These are phyloP conservation scores for Exutisphaerella laricina DNA, from an alignment of 2,329 filamentous ascomycete genomes.

Conservation along the genomic window DNA sequence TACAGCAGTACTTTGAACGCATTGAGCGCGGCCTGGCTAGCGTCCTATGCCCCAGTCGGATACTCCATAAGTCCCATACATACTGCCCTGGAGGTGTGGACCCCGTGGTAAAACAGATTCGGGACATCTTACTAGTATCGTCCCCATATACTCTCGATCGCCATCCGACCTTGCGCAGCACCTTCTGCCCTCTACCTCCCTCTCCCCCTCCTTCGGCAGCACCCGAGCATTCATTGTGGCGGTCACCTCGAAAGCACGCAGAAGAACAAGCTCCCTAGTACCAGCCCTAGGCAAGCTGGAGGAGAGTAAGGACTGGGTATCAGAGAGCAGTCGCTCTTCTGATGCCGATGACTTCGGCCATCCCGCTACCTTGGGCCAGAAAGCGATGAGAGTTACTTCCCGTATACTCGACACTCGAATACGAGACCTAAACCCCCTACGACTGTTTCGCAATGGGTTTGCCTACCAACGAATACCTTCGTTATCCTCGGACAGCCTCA, in stretches of 20 bases:
- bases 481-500: constrained; percentile 35
- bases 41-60: no score
- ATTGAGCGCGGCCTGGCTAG: no score
- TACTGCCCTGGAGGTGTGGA: no score
- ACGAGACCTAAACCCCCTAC: constrained; percentile 42
- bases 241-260: background rate
- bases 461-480: constrained; percentile 42
- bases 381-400: constrained; percentile 23
- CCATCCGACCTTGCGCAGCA: background rate
- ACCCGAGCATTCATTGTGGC: background rate
- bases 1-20: no score
- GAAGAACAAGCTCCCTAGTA: background rate
- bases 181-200: background rate
- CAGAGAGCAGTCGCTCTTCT: constrained; percentile 24
- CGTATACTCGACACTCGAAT: no score
- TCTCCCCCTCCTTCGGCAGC: background rate
- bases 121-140: no score
- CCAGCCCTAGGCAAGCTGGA: constrained; percentile 22
- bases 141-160: no score
- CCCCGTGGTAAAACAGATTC: no score
- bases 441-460: constrained; percentile 41
- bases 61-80: no score
- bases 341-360: constrained; percentile 15
- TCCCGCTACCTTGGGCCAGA: constrained; percentile 8
- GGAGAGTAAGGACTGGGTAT: constrained; percentile 21